Evolutionary conservation across 1,139 yeast species (phyloP).

Genomic region (Insectozyma bohioensis): DNA sequence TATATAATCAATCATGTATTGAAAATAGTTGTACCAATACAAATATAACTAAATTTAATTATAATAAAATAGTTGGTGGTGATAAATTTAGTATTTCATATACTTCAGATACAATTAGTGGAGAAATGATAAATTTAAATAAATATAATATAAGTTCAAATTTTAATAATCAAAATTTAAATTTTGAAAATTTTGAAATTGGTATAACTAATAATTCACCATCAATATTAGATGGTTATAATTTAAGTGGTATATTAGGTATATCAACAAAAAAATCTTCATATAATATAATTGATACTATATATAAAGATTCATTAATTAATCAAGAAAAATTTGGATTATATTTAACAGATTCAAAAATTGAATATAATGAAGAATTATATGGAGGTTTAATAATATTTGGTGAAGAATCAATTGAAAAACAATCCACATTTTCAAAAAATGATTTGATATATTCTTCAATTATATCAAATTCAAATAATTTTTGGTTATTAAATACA

Average conservation of each 20-base stretch:
- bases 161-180: constrained; percentile 21
- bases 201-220: constrained; percentile 60
- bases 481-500: constrained; percentile 55
- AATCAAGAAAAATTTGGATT: constrained; percentile 24
- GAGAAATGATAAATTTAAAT: constrained; percentile 32
- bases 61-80: constrained; percentile 14
- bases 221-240: constrained; percentile 49
- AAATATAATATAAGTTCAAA: constrained; percentile 33
- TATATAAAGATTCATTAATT: constrained; percentile 17
- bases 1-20: constrained; percentile 53
- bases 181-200: constrained; percentile 36
- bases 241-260: constrained; percentile 63
- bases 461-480: constrained; percentile 34
- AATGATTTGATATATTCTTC: constrained; percentile 33
- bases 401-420: constrained; percentile 23
- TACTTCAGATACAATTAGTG: constrained; percentile 56
- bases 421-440: constrained; percentile 16
- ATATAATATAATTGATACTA: constrained; percentile 24
- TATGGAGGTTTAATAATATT: constrained; percentile 29
- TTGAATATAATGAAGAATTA: constrained; percentile 6
- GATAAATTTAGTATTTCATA: constrained; percentile 47
- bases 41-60: constrained; percentile 21
- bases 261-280: constrained; percentile 42
- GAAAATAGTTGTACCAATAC: constrained; percentile 40
- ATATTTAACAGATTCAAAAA: constrained; percentile 19